These are phyloP conservation scores for Xerocomellus chrysenteron DNA, from an alignment of 768 basidiomycete genomes.

Conservation along the genomic window DNA sequence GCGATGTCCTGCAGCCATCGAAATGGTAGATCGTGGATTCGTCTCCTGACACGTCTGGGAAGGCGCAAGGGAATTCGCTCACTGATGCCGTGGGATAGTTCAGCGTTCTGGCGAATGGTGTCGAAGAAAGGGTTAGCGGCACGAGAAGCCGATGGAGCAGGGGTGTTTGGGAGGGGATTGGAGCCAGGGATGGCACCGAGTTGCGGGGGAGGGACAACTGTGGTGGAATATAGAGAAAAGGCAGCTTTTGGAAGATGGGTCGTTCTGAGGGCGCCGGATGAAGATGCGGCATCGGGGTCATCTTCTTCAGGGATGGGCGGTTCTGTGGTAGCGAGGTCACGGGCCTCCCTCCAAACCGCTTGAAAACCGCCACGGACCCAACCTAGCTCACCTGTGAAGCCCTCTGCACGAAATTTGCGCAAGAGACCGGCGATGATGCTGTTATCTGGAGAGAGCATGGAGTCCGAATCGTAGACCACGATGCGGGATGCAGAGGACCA, in stretches of 20 bases:
- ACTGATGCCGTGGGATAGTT: constrained; percentile 70
- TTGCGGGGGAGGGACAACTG: constrained; percentile 20
- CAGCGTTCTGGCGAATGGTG: constrained; percentile 84
- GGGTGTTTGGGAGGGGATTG: constrained; percentile 11
- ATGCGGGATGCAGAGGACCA: constrained; percentile 64
- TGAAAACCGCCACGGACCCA: constrained; percentile 88
- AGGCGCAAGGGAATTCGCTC: constrained; percentile 79
- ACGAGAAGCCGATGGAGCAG: constrained; percentile 24
- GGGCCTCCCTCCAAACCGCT: constrained; percentile 55
- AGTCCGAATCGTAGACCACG: constrained; percentile 86
- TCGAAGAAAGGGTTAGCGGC: constrained; percentile 90
- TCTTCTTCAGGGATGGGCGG: constrained; percentile 52
- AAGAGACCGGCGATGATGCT: constrained; percentile 72
- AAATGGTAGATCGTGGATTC: constrained; percentile 77
- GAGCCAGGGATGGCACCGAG: constrained; percentile 3
- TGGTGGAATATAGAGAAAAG: constrained; percentile 53
- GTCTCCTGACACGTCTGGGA: constrained; percentile 45
- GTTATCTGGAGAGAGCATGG: constrained; percentile 53
- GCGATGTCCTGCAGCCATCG: constrained; percentile 77
- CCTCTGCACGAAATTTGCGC: constrained; percentile 67
- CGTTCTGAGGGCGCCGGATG: constrained; percentile 44
- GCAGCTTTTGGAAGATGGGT: constrained; percentile 63
- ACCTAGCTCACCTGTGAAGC: constrained; percentile 58
- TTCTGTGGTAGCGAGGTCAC: constrained; percentile 51
- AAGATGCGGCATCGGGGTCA: constrained; percentile 37